phyloP scores from a whole-genome alignment of 1,284 basidiomycete species.

The Ceratobasidium sp. region DNA sequence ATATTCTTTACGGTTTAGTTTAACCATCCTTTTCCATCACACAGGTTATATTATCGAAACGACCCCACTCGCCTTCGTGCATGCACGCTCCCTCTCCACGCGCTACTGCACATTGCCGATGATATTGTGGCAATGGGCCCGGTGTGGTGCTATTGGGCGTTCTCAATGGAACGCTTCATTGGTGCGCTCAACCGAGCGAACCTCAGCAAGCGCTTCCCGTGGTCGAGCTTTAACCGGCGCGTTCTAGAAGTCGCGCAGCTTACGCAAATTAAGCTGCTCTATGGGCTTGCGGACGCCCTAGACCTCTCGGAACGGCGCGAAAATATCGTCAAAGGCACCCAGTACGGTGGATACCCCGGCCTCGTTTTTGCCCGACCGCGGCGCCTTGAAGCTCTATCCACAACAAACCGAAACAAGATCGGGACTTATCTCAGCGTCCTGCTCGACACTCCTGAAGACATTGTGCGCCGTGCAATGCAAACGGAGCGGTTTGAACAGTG shows the following conservation, averaged over 20 bases:
- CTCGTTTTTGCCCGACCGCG: constrained; percentile 13
- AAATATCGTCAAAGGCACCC: neutral
- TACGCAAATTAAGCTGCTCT: constrained; percentile 24
- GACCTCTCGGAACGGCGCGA: neutral
- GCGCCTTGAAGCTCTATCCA: neutral
- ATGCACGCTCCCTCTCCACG: too few relatives aligned
- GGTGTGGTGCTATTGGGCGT: too few relatives aligned
- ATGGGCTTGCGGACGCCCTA: constrained; percentile 4
- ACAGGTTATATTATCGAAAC: neutral
- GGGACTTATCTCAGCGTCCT: neutral
- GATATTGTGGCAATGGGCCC: too few relatives aligned
- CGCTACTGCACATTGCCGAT: too few relatives aligned
- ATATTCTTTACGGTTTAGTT: too few relatives aligned
- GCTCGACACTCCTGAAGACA: neutral
- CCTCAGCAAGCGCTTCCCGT: constrained; percentile 21
- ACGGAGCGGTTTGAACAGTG: neutral
- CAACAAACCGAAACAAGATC: neutral
- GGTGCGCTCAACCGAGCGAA: constrained; percentile 49
- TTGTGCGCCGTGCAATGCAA: neutral
- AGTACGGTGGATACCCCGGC: neutral
- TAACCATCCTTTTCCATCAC: neutral
- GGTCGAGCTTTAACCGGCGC: constrained; percentile 16
- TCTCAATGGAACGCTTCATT: constrained; percentile 62
- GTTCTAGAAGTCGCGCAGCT: constrained; percentile 19
- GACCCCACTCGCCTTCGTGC: too few relatives aligned